Evolutionary conservation across 441 rosid genomes (phyloP), one percentile per base, ranked within the genome.

Genomic region (Adansonia gregorii): DNA sequence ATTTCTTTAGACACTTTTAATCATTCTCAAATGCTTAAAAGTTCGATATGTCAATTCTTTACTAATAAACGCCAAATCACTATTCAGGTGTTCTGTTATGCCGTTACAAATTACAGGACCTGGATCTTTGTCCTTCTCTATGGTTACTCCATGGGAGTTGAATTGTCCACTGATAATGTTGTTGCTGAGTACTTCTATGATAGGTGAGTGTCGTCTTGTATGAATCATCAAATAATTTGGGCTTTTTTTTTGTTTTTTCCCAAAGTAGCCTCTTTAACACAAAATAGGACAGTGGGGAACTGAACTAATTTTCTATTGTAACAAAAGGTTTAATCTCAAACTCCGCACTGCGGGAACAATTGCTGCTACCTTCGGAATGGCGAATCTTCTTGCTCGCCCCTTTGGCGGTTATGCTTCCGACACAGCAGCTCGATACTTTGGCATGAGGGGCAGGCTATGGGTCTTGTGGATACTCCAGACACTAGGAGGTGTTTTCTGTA

Each of bases 361-460:
- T 11, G 97, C 95, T 0, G 98, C 98, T 22, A 74, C 89, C 15
- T 92, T 93, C 68, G 98, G 97, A 1, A 89, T 93, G 97, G 95
- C 97, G 6, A 90, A 92, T 74, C 4, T 93, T 8, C 51, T 88
- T 1, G 92, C 98, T 1, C 95, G 97, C 5, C 97, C 98, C 7
- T 87, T 91, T 0, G 98, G 98, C 0, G 97, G 95, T 0, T 90
- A 70, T 24, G 87, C 92, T 69, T 93, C 98, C 1, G 98, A 93
- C 58, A 8, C 68, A 3, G 83, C 94, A 0, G 97, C 86, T 4
- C 81, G 86, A 67, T 58, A 73, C 31, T 92, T 90, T 4, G 98
- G 98, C n/a, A 92, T 93, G 98, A 84, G 95, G 39, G 97, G 97
- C 43, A 89, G 95, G 72, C 78, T 92, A 19, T 93, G 97, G 98